Evolutionary conservation across 129 eudicot species (phyloP).

Genomic region (Pulicaria dysenterica): DNA sequence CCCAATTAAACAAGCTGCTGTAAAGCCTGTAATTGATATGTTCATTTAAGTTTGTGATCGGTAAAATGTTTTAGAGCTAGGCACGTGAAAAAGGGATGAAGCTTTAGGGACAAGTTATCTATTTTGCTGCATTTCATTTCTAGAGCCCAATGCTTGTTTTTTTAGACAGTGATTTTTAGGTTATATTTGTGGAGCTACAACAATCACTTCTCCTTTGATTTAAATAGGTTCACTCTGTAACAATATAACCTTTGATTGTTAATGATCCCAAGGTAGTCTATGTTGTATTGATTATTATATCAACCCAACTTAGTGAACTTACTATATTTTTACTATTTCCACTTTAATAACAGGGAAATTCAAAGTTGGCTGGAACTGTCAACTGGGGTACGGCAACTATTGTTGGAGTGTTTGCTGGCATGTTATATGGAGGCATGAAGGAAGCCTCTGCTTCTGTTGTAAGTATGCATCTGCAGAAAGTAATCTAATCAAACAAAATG

Average conservation of each 20-base stretch:
- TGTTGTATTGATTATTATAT: background rate
- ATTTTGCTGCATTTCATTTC: background rate
- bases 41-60: too few species aligned
- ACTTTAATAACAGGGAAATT: constrained; percentile 42
- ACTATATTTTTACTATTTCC: background rate
- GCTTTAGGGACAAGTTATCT: background rate
- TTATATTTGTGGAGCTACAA: background rate
- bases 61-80: background rate
- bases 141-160: background rate
- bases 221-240: background rate
- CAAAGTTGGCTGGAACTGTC: constrained; percentile 69
- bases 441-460: constrained; percentile 96
- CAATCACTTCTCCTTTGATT: background rate
- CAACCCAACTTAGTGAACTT: constrained; percentile 1
- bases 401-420: constrained; percentile 90
- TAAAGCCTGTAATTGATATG: background rate
- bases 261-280: background rate
- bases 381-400: constrained; percentile 96
- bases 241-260: background rate
- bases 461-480: constrained; percentile 39
- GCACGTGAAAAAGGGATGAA: background rate
- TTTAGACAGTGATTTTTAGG: background rate
- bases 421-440: constrained; percentile 98
- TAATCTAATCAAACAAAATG: background rate
- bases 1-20: background rate